These are phyloP conservation scores for Hordeum pubiflorum DNA, from an alignment of 202 grass and related monocot species.

Conservation along the genomic window DNA sequence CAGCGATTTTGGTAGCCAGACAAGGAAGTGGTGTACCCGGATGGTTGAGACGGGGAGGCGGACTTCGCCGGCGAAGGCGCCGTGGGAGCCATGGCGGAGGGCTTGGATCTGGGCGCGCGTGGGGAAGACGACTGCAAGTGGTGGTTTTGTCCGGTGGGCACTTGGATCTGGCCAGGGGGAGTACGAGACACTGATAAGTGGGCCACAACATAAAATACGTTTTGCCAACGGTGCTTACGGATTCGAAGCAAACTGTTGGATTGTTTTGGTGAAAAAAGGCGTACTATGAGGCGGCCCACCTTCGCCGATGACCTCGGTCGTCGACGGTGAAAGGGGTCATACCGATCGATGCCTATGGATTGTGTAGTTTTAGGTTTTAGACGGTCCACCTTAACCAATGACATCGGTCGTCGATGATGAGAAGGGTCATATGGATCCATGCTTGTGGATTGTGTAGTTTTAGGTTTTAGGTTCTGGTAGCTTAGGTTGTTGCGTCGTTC, in stretches of 20 bases:
- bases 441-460: too few relatives aligned
- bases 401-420: too few relatives aligned
- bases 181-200: conserved; percentile 17
- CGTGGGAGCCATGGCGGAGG: conserved; percentile 63
- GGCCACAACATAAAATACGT: not conserved
- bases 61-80: conserved; percentile 56
- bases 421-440: too few relatives aligned
- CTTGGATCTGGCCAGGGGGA: conserved; percentile 33
- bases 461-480: too few relatives aligned
- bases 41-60: conserved; percentile 80
- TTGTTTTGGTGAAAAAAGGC: too few relatives aligned
- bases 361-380: too few relatives aligned
- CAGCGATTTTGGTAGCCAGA: not conserved
- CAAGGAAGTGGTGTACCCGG: conserved; percentile 36
- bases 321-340: too few relatives aligned
- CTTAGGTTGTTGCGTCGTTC: too few relatives aligned
- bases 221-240: not conserved
- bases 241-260: not conserved
- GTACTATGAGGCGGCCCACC: too few relatives aligned
- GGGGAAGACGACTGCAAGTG: conserved; percentile 20
- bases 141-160: conserved; percentile 17
- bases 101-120: conserved; percentile 39
- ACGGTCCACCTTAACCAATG: too few relatives aligned
- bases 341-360: too few relatives aligned
- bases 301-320: too few relatives aligned